Evolutionary conservation across 306 rosid species (phyloP), one percentile per base, ranked within the genome.

Genomic region (Rosa multiflora): DNA sequence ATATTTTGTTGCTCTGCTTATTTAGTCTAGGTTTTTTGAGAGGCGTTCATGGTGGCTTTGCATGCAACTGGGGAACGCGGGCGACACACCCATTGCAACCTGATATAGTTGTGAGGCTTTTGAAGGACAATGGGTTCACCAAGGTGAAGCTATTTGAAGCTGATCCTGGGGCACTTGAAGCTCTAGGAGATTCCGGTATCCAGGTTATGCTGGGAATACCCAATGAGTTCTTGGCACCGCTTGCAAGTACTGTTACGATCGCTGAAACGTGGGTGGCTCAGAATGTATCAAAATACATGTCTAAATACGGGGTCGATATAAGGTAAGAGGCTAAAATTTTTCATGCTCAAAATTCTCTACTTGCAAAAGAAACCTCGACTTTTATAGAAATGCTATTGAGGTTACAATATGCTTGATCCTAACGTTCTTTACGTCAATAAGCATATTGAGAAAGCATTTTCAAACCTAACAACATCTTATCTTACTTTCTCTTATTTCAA

Each of bases 111-210:
- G 99, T 95, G 76, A 89, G 71, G 82, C 89, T 95, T 58, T 14
- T 95, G 83, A 95, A 81, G 74, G 99, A 91, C 76, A 95, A 95
- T 79, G 98, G 97, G n/a, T 85, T 95, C 72, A 52, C 58, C 79
- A 88, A 95, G 79, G 99, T 89, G 75, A 95, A 95, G 88, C 86
- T 95, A 18, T 95, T 95, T 76, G 99, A 95, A 85, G 97, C 99
- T 2, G 99, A 91, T 46, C 88, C 96, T 0, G 86, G 70, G 1
- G 98, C 97, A 7, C 85, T 95, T 0, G 80, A 81, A 78, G 98
- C 98, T 82, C 96, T 95, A 12, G 99, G 97, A 3, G 80, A 76
- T 29, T 86, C 97, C 55, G 96, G 96, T 5, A 86, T 93, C 40
- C 80, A 93, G 66, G 98, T 95, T 20, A 93, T 93, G 99, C 82